Evolutionary conservation across 2,329 filamentous ascomycete genomes (phyloP).

Genomic region (Trichoderma simmonsii): DNA sequence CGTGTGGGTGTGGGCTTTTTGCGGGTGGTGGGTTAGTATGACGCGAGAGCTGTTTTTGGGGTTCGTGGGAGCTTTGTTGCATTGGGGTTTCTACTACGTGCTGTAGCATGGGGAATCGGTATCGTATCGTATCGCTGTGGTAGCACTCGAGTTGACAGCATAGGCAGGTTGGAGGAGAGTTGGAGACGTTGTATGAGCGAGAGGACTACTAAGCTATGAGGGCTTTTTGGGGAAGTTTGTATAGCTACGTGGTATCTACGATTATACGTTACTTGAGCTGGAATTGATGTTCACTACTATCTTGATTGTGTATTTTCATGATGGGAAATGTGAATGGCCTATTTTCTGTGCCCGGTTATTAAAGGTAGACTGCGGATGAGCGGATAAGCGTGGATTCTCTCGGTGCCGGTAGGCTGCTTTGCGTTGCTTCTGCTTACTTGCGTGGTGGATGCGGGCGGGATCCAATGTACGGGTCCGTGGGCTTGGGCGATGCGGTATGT

Average conservation of each 20-base stretch:
- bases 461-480: not conserved
- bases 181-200: not conserved
- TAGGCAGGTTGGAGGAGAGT: not conserved
- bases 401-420: not conserved
- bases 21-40: not conserved
- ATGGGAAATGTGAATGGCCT: not conserved
- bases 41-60: not conserved
- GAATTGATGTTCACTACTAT: not conserved
- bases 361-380: not conserved
- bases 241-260: not conserved
- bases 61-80: not conserved
- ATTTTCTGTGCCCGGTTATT: not conserved
- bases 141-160: not conserved
- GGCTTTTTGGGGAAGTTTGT: not conserved
- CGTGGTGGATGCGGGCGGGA: not conserved
- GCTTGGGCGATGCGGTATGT: slow-evolving; percentile 3
- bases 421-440: not conserved
- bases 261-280: not conserved
- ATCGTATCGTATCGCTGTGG: not conserved
- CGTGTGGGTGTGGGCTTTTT: not conserved
- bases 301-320: not conserved
- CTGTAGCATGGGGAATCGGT: not conserved
- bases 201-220: not conserved
- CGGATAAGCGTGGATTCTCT: not conserved
- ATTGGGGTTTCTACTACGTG: not conserved